Evolutionary conservation across 108 stramenopile species (phyloP), one percentile per base, ranked within the genome.

Genomic region (Schizochytrium sp.): DNA sequence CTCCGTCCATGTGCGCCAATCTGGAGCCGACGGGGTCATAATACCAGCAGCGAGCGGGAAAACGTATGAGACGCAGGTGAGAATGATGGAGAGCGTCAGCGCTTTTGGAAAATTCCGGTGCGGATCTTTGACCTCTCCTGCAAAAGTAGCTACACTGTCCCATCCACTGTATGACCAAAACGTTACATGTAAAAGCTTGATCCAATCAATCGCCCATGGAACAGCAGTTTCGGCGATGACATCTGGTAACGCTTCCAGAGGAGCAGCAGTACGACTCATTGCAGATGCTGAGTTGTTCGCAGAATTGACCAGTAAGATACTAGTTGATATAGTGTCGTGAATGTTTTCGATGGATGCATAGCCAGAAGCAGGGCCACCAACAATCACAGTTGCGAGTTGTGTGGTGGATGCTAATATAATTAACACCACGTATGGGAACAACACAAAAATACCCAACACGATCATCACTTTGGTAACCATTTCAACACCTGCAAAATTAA

Each of bases 91-190:
- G 76, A 83, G 53, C 50, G 53, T n/a, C 53, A 83, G 28, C 5
- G 76, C 76, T 5, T 10, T 47, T n/a, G 76, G 76, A 42, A 83
- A 83, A 38, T 49, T 83, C 2, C 53, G 47, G 38, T 42, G 10
- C 3, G 76, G 76, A 1, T 83, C 53, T 7, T 40, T 47, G n/a
- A 83, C 76, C 53, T 83, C 76, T 47, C 76, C 76, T 40, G 76
- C 76, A 83, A 83, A 83, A 10, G 76, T 83, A 5, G 50, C n/a
- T 7, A 83, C 76, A 40, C 50, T 55, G 28, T 83, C 76, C 76
- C 76, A 83, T 49, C 76, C 76, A 28, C 76, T 83, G 76, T 83
- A 83, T 0, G 50, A 55, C 76, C 76, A 83, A 50, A 83, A 83
- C 2, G 28, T 53, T 5, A 55, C 76, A 28, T 83, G 76, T 53